These are phyloP conservation scores for Marsdenia floribunda DNA, from an alignment of 257 asterid genomes.

Conservation along the genomic window DNA sequence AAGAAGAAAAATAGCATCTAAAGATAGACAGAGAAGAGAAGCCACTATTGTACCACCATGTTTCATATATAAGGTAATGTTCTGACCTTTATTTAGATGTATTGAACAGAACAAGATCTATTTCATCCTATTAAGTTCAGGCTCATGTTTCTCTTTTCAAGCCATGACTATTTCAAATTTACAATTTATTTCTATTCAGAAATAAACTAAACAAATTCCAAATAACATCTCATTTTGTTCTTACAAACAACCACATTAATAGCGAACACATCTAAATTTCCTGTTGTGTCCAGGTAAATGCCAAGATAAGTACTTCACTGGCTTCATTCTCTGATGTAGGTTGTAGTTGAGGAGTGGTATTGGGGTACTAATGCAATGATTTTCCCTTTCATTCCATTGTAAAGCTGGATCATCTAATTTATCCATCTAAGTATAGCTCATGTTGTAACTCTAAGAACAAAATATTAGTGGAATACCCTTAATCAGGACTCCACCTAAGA, in stretches of 20 bases:
- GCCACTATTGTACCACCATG: not conserved
- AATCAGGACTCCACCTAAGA: not conserved
- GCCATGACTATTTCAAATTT: not conserved
- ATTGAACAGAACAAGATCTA: not conserved
- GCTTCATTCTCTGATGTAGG: not conserved
- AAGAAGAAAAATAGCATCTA: not conserved
- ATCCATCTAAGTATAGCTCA: not conserved
- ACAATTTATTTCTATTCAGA: not conserved
- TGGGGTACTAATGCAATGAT: not conserved
- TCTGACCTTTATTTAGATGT: not conserved
- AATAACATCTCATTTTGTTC: not conserved
- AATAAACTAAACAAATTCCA: not conserved
- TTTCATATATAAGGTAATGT: not conserved
- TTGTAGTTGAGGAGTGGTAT: not conserved
- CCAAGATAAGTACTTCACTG: not conserved
- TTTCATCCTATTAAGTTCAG: not conserved
- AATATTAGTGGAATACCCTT: not conserved
- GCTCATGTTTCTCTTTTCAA: not conserved
- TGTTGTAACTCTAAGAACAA: not conserved
- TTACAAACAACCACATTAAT: too few species aligned
- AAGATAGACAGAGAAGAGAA: not conserved
- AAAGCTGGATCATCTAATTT: not conserved
- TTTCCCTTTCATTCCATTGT: not conserved
- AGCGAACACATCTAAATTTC: not conserved
- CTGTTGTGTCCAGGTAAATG: not conserved